These are phyloP conservation scores for Amoebophrya sp. DNA, from an alignment of 169 alveolate species.

Conservation along the genomic window DNA sequence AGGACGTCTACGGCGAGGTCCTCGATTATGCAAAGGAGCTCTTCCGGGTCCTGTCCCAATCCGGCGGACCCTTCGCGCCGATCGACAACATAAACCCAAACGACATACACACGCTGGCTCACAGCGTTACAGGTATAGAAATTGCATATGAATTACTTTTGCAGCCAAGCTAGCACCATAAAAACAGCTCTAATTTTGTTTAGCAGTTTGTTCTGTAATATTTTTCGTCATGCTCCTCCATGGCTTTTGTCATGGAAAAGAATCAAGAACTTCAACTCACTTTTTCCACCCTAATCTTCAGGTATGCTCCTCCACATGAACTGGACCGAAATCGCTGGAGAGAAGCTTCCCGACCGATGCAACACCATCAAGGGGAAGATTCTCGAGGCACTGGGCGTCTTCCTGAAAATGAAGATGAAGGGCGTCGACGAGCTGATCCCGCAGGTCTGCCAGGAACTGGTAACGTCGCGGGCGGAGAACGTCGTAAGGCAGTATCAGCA, in stretches of 20 bases:
- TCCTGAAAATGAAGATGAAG: neutral
- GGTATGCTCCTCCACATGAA: neutral
- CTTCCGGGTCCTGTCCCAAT: neutral
- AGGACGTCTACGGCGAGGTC: neutral
- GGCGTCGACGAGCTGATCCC: neutral
- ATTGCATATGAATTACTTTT: neutral
- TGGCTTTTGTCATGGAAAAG: no score
- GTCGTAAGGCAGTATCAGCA: no score
- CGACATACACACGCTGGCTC: neutral
- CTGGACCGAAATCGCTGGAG: neutral
- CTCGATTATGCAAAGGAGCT: neutral
- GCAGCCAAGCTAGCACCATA: neutral
- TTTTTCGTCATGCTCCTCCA: no score
- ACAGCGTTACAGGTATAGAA: neutral
- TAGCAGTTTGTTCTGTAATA: neutral
- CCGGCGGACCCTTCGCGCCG: neutral
- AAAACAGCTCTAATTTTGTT: neutral
- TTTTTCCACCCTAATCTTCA: no score
- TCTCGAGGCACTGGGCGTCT: neutral
- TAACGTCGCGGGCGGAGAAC: neutral
- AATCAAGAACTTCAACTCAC: no score
- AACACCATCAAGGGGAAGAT: neutral
- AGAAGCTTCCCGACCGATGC: neutral
- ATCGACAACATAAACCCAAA: neutral
- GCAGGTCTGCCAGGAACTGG: neutral